Conservation (phyloP, 768 basidiomycete species). For the Amanita polypyramis region DNA sequence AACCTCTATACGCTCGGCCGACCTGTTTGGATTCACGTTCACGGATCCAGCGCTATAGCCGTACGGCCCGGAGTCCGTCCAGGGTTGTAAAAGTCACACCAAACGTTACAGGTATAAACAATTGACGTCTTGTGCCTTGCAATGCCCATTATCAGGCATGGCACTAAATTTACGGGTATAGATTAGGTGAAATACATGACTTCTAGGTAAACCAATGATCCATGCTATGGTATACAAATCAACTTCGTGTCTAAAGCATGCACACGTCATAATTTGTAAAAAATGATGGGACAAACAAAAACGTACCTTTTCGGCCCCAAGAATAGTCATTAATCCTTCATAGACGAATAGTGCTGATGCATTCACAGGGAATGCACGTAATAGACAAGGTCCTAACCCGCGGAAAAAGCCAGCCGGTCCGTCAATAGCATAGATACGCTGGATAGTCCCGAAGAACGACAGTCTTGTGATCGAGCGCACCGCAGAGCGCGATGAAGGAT, state of each 20-base stretch:
- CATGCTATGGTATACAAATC: conserved; percentile 4
- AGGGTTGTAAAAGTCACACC: too few relatives aligned
- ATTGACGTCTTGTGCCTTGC: too few relatives aligned
- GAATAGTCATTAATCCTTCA: conserved; percentile 55
- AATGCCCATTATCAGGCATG: too few relatives aligned
- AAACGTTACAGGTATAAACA: too few relatives aligned
- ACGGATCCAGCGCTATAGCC: too few relatives aligned
- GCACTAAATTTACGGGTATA: too few relatives aligned
- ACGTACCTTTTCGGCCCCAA: conserved; percentile 57
- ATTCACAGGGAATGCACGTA: conserved; percentile 73
- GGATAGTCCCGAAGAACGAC: conserved; percentile 39
- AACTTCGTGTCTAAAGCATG: conserved; percentile 7
- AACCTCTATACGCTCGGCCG: too few relatives aligned
- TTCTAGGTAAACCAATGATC: not conserved
- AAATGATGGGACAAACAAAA: conserved; percentile 18
- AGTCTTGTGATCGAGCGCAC: conserved; percentile 21
- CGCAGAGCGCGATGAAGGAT: conserved; percentile 22
- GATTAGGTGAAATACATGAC: too few relatives aligned
- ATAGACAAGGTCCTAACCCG: conserved; percentile 55
- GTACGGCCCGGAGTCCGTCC: not conserved
- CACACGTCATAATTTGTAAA: not conserved
- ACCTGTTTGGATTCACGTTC: too few relatives aligned
- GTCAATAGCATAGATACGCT: conserved; percentile 41
- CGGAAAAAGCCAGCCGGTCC: conserved; percentile 51
- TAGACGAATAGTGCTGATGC: conserved; percentile 74